Base-by-base conservation (phyloP, 257 asterid species). In the Rhazya stricta region DNA sequence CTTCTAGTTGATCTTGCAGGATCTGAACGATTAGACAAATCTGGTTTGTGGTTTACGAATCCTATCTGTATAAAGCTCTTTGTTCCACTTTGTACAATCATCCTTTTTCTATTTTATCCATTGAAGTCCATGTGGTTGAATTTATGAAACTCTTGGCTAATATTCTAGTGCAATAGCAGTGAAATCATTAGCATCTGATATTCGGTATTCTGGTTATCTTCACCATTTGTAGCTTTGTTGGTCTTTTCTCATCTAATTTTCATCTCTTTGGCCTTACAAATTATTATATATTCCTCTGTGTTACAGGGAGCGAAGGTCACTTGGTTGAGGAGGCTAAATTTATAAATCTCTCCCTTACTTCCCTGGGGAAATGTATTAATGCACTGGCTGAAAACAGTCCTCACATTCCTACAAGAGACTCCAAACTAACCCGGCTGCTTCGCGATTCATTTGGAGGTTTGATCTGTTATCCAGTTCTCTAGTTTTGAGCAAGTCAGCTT, bases 381-480 rank as follows among this genome's bases (percentile, higher is more conserved):
- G 97, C 98, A 76, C 79, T 93, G 86, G 96, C 98, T 74, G 97
- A 91, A 82, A 91, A 88, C 73, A 84, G 98, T 83, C 86, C 97
- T 70, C 98, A 93, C 77, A 91, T 93, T 85, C 98, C 98, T 61
- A 91, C 88, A 36, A 81, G 98, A 83, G 98, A 93, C 83, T 93
- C 98, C 72, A 93, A 93, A 80, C 77, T 93, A 85, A 93, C 98
- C 41, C 88, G 97, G 82, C 81, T 93, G 85, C 94, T 93, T 77
- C 94, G 97, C 3, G 97, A 93, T 88, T 93, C 98, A 67, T 93
- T 93, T 81, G 98, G 97, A 87, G 98, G 98, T 93, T 74, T 54
- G 23, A 65, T 73, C 81, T 63, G 27, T 41, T 53, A 46, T 12
- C 32, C 18, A 61, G 25, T 78, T 73, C 69, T 78, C 10, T 58